Conservation (phyloP, 352 stramenopile genomes). For the Globisporangium radiosum region DNA sequence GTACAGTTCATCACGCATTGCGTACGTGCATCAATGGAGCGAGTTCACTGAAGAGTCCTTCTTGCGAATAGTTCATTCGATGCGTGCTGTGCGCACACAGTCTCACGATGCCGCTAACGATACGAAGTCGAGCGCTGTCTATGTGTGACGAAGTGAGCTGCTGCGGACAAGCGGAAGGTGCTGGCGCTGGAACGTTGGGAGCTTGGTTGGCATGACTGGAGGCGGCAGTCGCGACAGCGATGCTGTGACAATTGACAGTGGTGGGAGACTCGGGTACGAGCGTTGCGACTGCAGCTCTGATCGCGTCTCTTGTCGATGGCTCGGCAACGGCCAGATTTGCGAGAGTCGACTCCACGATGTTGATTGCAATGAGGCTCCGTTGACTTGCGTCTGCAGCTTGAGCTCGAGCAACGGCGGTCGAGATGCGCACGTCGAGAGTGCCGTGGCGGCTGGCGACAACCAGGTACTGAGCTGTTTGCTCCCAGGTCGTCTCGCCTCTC, state of each 20-base stretch:
- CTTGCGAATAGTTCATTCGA: too few species aligned
- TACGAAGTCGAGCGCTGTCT: too few species aligned
- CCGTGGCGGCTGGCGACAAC: background rate
- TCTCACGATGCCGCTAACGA: too few species aligned
- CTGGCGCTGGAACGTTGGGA: background rate
- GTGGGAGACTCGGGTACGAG: background rate
- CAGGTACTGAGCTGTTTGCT: background rate
- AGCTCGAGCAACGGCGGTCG: background rate
- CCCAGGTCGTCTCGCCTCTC: conserved; percentile 10
- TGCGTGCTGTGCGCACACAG: too few species aligned
- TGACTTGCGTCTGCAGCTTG: background rate
- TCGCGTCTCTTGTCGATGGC: too few species aligned
- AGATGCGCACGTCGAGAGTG: background rate
- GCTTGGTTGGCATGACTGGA: background rate
- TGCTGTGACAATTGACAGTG: background rate
- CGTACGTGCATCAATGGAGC: too few species aligned
- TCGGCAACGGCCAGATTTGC: too few species aligned
- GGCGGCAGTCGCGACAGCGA: background rate
- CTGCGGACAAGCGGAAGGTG: background rate
- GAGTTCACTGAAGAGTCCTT: too few species aligned
- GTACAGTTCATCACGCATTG: too few species aligned
- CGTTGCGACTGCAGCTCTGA: background rate
- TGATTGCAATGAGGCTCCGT: background rate
- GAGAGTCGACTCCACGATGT: too few species aligned
- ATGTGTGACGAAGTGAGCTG: too few species aligned